Evolutionary conservation across 306 rosid genomes (phyloP).

Genomic region (Mimosa pudica): DNA sequence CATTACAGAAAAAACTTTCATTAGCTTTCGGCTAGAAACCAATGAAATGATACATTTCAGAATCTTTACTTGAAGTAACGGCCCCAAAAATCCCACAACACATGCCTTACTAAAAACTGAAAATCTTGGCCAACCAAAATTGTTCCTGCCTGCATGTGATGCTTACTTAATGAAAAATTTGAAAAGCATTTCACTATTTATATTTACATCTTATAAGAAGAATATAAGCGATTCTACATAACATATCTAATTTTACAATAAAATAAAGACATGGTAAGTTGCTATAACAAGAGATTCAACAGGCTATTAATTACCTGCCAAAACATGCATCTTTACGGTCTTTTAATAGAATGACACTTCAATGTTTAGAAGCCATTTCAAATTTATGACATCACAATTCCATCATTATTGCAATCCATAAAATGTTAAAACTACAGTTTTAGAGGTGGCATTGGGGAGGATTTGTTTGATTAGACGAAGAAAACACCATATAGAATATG

Average conservation of each 20-base stretch:
- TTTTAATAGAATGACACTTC: constrained; percentile 26
- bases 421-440: neutral
- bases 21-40: neutral
- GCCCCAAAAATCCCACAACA: neutral
- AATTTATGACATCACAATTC: neutral
- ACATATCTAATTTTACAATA: neutral
- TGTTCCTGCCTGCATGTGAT: neutral
- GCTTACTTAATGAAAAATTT: neutral
- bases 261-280: neutral
- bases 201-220: neutral
- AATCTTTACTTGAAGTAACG: neutral
- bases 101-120: neutral
- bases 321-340: neutral
- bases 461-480: neutral
- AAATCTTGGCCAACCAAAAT: neutral
- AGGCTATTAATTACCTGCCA: neutral
- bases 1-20: neutral
- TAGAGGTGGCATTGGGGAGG: neutral
- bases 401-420: neutral
- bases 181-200: neutral
- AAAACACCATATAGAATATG: neutral
- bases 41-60: neutral
- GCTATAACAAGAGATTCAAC: neutral
- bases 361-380: constrained; percentile 63
- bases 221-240: neutral